phyloP scores from a whole-genome alignment of 495 filamentous ascomycete genomes.

The Talaromyces proteolyticus region DNA sequence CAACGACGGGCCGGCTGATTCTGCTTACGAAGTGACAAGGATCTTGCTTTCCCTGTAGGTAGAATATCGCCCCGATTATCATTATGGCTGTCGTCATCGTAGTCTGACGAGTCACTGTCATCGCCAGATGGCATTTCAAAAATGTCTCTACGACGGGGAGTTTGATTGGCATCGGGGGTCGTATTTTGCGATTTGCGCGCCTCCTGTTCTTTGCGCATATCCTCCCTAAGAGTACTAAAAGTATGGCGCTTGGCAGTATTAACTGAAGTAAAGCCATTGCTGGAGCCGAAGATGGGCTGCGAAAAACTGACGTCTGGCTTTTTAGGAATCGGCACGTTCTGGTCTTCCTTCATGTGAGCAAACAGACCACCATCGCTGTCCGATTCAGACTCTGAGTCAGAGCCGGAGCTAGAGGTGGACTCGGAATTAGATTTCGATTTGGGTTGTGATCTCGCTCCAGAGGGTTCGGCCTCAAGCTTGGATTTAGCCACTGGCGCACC shows the following conservation, averaged over 20 bases:
- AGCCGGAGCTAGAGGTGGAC: not conserved
- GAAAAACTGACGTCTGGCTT: not conserved
- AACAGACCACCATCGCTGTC: not conserved
- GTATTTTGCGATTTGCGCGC: not conserved
- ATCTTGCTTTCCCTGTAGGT: constrained; percentile 9
- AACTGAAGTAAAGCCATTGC: not conserved
- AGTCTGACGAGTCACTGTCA: not conserved
- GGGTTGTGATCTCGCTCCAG: not conserved
- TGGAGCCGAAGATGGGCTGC: not conserved
- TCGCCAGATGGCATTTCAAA: constrained; percentile 1
- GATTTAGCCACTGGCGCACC: too few species aligned
- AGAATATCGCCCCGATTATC: constrained; percentile 5
- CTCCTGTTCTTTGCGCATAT: not conserved
- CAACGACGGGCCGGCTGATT: too few species aligned
- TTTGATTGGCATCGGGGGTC: not conserved
- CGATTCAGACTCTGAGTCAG: not conserved
- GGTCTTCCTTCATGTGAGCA: not conserved
- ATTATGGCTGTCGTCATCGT: not conserved
- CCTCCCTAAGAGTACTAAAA: not conserved
- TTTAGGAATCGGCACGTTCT: not conserved
- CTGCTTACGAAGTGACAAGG: too few species aligned
- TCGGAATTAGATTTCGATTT: not conserved
- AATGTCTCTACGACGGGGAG: not conserved
- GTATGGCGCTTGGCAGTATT: not conserved
- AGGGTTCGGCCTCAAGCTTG: too few species aligned